Base-by-base conservation (phyloP, 768 basidiomycete genomes). In the Lactifluus pinguis region DNA sequence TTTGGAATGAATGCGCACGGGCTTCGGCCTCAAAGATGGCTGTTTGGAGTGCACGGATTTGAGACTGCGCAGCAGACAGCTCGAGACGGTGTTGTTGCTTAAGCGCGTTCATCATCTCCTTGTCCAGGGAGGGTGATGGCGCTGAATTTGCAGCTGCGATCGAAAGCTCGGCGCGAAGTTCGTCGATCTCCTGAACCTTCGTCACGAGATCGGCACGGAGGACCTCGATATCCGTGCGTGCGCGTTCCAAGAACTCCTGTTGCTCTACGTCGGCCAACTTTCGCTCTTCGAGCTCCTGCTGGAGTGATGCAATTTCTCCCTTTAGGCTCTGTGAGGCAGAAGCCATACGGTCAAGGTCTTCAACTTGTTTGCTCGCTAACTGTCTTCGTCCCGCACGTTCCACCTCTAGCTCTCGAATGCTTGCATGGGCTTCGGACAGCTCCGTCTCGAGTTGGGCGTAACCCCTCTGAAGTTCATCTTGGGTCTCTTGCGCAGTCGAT, bases 71-170 rank as follows among this genome's bases (percentile, higher is more conserved):
- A 11, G 82, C 76, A 39, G 91, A 93, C 7, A 94, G 77, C 60
- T 92, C 91, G 59, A 95, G 80, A 13, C 81, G 78, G 67, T 92
- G 87, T 64, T 90, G 87, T 68, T 92, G 87, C 67, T 78, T 78
- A 38, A 88, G 72, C 29, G 85, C 81, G 59, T 81, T 79, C 19
- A 90, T 71, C 75, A 92, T 80, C 73, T 92, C 91, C 67, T 82
- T 81, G 72, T 88, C 84, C 39, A 92, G 74, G 30, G 86, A 84
- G 49, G 78, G 79, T 29, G 80, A 72, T 32, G 80, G 71, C 2
- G 70, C 70, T 53, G 69, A 30, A 19, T 74, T 69, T 3, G 75
- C 69, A n/a, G 74, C 68, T 2, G 80, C 73, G 30, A 78, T 75
- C 29, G 79, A 73, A 39, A 73, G 74, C 45, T 71, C 74, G 61